A percentile compares a stretch with the other conserved stretches of the same genome.
phyloP scores from a whole-genome alignment of 768 basidiomycete species.

The Dioszegia hungarica region DNA sequence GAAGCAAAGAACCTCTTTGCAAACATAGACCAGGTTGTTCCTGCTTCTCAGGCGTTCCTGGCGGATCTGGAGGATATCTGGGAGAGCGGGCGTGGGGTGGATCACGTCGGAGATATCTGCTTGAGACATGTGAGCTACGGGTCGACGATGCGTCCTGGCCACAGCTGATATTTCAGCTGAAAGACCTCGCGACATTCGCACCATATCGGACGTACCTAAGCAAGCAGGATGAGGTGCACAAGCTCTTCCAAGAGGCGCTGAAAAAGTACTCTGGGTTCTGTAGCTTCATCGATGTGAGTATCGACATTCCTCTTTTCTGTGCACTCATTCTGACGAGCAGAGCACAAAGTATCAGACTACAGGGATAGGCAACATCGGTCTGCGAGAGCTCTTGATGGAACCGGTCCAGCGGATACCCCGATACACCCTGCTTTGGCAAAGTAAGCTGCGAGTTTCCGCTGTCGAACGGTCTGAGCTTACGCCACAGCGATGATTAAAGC shows the following conservation, averaged over 20 bases:
- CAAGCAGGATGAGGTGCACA: constrained; percentile 87
- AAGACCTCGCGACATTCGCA: constrained; percentile 75
- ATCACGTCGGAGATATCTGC: constrained; percentile 69
- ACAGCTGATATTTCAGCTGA: constrained; percentile 54
- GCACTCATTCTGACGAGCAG: constrained; percentile 23
- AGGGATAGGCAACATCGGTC: constrained; percentile 68
- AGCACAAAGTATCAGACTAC: constrained; percentile 60
- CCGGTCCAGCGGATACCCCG: constrained; percentile 93
- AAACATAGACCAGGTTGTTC: constrained; percentile 82
- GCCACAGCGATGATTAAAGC: constrained; percentile 74
- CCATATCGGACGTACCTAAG: constrained; percentile 86
- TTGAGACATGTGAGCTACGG: constrained; percentile 59
- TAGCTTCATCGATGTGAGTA: constrained; percentile 79
- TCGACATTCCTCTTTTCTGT: too few relatives aligned
- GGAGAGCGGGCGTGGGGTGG: constrained; percentile 59
- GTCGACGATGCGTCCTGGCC: background rate
- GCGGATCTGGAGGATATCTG: constrained; percentile 72
- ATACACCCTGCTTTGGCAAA: constrained; percentile 83
- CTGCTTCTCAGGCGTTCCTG: constrained; percentile 84
- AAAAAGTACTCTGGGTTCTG: constrained; percentile 71
- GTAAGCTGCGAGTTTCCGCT: constrained; percentile 38
- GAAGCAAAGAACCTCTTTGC: constrained; percentile 91
- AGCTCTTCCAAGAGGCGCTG: constrained; percentile 73
- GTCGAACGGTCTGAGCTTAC: background rate
- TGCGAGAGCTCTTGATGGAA: constrained; percentile 90